Evolutionary conservation across 306 rosid species (phyloP), one percentile per base, ranked within the genome.

Genomic region (Neltuma alba): DNA sequence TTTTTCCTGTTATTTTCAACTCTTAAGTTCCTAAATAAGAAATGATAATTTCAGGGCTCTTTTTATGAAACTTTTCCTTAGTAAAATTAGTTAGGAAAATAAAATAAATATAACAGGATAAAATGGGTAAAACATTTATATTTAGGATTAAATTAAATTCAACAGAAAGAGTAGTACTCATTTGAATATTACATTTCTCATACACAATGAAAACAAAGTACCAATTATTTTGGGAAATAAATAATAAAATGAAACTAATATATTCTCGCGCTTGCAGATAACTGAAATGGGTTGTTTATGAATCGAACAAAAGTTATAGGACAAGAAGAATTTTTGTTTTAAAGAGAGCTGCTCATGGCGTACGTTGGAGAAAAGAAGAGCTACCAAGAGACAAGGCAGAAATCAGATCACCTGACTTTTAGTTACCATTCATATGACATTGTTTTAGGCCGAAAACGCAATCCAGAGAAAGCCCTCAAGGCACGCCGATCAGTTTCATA

Each of bases 361-460:
- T 66, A 52, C 63, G 62, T 54, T 40, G 79, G n/a, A 38, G 47
- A 41, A 36, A 23, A n/a, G 75, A 18, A 65, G 48, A n/a, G 27
- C 9, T 37, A 41, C 70, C 15, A 52, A 74, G 14, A 66, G 70
- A 64, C 80, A 66, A 65, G 16, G 54, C 63, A 41, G 61, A 41
- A 74, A n/a, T 50, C 79, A 37, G 44, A 55, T 63, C 16, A 54
- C 28, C 36, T 40, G 69, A 65, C 42, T 65, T n/a, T n/a, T 34
- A 2, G 34, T 74, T 15, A n/a, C 27, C 18, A 13, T 33, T 40
- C 69, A 52, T 23, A 40, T 44, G 41, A 64, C 15, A 47, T 38
- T 52, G 38, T 64, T 64, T 54, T 54, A 80, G 64, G n/a, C 66
- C 33, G 45, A 71, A 72, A 36, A 30, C 50, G 71, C 16, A 48